Evolutionary conservation across 495 filamentous ascomycete species (phyloP).

Genomic region (Pyrenopolyporus hunteri): DNA sequence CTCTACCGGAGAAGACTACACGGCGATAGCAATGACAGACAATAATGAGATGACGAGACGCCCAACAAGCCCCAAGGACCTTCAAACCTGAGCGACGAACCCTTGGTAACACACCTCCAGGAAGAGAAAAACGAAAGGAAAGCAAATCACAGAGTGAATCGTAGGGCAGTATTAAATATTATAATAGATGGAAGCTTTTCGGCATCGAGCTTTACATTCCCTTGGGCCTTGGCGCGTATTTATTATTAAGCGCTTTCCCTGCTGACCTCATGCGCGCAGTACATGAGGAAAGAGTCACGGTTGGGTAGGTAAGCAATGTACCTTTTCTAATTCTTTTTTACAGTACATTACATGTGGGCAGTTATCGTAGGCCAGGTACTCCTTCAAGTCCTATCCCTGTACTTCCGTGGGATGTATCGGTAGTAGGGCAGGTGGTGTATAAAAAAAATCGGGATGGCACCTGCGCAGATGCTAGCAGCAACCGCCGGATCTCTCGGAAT

Average conservation of each 20-base stretch:
- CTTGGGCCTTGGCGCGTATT: constrained; percentile 23
- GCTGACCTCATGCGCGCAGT: background rate
- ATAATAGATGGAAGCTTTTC: background rate
- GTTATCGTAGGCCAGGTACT: no score
- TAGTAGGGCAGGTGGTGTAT: constrained; percentile 4
- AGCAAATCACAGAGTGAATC: background rate
- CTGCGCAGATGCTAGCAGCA: background rate
- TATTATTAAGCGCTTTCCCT: constrained; percentile 14
- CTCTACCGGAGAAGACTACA: background rate
- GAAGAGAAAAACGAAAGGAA: background rate
- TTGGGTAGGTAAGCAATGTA: background rate
- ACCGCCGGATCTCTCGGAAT: constrained; percentile 31
- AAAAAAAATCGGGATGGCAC: background rate
- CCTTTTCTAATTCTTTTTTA: no score
- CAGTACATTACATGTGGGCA: no score
- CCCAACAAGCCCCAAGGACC: constrained; percentile 7
- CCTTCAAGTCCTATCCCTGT: no score
- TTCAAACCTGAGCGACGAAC: background rate
- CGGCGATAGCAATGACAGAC: constrained; percentile 1
- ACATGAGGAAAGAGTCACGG: constrained; percentile 1
- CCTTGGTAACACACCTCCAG: no score
- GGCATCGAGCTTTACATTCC: constrained; percentile 16
- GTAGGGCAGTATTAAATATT: background rate
- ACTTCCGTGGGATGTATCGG: no score
- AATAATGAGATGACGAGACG: constrained; percentile 6